A percentile compares a stretch with the other conserved stretches of the same genome.
Evolutionary conservation across 2,329 filamentous ascomycete species (phyloP).

Genomic region (Botrytis porri): DNA sequence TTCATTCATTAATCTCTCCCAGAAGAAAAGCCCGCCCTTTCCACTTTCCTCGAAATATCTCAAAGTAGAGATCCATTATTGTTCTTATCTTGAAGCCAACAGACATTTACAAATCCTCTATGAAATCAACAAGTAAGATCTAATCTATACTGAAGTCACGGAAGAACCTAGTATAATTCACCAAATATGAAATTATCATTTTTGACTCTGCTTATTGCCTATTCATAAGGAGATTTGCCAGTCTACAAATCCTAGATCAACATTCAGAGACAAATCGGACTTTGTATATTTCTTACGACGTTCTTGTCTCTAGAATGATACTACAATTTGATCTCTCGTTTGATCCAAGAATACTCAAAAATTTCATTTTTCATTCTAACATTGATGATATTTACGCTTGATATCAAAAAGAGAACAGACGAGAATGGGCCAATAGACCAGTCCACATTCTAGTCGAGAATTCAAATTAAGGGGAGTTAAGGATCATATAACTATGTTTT

Average conservation of each 20-base stretch:
- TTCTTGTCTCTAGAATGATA: neutral
- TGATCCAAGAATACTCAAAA: neutral
- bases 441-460: accelerated
- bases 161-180: neutral
- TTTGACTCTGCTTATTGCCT: neutral
- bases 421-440: neutral
- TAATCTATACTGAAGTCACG: neutral
- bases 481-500: neutral
- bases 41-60: neutral
- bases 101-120: neutral
- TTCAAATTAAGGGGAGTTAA: neutral
- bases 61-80: neutral
- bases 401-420: neutral
- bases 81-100: neutral
- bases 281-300: neutral
- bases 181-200: neutral
- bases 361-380: neutral
- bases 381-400: neutral
- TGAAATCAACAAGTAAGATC: neutral
- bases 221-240: neutral
- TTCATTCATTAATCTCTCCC: neutral
- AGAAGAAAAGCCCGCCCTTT: neutral
- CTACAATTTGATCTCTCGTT: neutral
- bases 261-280: neutral
- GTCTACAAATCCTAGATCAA: neutral